Conservation (phyloP, 2,329 filamentous ascomycete genomes). For the Geosmithia flava region DNA sequence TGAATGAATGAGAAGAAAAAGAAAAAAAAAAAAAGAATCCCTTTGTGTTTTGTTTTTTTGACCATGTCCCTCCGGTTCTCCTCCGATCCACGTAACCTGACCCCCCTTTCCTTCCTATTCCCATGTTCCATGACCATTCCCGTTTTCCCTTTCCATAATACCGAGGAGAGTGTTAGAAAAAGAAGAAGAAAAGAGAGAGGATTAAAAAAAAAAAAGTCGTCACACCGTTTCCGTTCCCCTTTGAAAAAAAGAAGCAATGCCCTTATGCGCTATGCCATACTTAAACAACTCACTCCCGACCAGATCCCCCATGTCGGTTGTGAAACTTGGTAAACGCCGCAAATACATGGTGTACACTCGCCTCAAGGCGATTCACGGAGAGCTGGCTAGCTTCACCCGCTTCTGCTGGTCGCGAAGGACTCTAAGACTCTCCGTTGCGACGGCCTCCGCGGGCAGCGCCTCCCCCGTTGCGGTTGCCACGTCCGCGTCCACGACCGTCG, state of each 20-base stretch:
- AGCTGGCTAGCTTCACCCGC: background rate
- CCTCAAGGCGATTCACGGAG: background rate
- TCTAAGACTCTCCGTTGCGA: constrained; percentile 26
- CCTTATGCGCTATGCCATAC: background rate
- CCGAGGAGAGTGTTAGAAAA: too few relatives aligned
- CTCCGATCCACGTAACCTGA: background rate
- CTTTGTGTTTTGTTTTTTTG: background rate
- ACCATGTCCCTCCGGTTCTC: background rate
- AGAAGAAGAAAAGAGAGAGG: too few relatives aligned
- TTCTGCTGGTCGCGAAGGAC: constrained; percentile 10
- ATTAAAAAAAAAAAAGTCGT: too few relatives aligned
- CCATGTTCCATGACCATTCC: background rate
- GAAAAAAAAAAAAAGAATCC: background rate
- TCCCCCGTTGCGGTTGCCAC: constrained; percentile 22
- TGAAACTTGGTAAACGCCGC: background rate
- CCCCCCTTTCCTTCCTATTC: background rate
- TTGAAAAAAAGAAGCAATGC: background rate
- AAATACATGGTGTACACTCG: background rate
- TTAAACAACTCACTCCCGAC: background rate
- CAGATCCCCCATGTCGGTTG: background rate
- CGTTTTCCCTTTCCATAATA: background rate
- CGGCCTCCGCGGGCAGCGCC: constrained; percentile 15
- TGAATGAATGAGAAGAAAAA: background rate
- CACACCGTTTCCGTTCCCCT: background rate
- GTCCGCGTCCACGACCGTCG: constrained; percentile 31